These are phyloP conservation scores for Pterulicium gracile DNA, from an alignment of 1,284 basidiomycete species.

Conservation along the genomic window DNA sequence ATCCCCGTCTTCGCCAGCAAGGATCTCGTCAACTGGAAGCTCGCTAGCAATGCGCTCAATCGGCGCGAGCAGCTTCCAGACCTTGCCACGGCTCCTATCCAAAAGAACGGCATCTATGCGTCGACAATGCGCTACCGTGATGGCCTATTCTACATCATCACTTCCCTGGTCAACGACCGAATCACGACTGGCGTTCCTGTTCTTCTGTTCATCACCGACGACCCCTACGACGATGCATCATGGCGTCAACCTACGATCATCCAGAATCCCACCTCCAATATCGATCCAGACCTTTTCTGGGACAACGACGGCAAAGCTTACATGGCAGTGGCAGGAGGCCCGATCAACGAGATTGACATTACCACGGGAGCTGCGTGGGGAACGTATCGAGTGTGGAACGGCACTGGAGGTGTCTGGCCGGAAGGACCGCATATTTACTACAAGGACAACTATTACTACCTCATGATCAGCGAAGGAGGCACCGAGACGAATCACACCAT, in stretches of 20 bases:
- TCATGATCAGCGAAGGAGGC: slow-evolving; percentile 21
- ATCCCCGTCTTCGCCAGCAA: slow-evolving; percentile 16
- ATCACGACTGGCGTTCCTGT: slow-evolving; percentile 2
- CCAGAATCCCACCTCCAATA: no score
- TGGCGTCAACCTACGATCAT: no score
- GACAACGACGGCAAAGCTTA: slow-evolving; percentile 22
- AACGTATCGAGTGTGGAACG: slow-evolving; percentile 21
- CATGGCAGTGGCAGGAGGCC: slow-evolving; percentile 17
- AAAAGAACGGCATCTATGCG: slow-evolving; percentile 17
- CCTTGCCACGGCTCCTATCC: no score
- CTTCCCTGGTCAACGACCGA: slow-evolving; percentile 22
- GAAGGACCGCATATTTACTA: slow-evolving; percentile 23
- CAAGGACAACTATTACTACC: slow-evolving; percentile 21
- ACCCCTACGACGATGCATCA: slow-evolving; percentile 24
- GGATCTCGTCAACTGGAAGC: slow-evolving; percentile 16
- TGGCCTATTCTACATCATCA: slow-evolving; percentile 20
- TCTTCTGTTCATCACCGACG: slow-evolving; percentile 16
- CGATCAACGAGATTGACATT: slow-evolving; percentile 21
- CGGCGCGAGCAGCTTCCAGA: no score
- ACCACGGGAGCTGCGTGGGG: slow-evolving; percentile 20
- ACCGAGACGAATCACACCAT: slow-evolving; percentile 22
- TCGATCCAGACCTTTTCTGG: slow-evolving; percentile 26
- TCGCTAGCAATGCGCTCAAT: no score
- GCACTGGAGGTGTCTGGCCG: no score
- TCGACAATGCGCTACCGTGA: slow-evolving; percentile 14